phyloP scores from a whole-genome alignment of 805 yeast species.

The Phaffomyces opuntiae region DNA sequence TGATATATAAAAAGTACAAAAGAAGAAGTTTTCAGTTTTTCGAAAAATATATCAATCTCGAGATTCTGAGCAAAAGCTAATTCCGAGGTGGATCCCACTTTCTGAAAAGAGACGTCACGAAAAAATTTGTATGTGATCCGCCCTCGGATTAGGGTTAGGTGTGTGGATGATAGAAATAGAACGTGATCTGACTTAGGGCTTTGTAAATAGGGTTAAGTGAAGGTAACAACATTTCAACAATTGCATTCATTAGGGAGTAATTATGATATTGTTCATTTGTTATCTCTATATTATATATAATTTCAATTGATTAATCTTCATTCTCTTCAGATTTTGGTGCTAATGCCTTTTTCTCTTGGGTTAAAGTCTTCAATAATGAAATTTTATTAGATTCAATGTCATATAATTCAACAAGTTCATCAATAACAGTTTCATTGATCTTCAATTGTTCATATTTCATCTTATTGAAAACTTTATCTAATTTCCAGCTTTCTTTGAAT shows the following conservation, averaged over 20 bases:
- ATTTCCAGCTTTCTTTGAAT: constrained; percentile 24
- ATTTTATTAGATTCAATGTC: constrained; percentile 38
- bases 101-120: not conserved
- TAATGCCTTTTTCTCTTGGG: constrained; percentile 24
- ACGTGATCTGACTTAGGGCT: too few relatives aligned
- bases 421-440: constrained; percentile 39
- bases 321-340: not conserved
- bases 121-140: too few relatives aligned
- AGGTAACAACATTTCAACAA: too few relatives aligned
- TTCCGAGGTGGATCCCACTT: constrained; percentile 3
- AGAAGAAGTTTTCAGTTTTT: constrained; percentile 14
- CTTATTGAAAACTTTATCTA: constrained; percentile 24
- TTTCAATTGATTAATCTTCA: not conserved
- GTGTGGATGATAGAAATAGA: too few relatives aligned
- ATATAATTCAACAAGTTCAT: constrained; percentile 36
- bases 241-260: too few relatives aligned
- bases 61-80: not conserved
- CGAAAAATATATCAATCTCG: constrained; percentile 10
- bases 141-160: too few relatives aligned
- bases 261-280: too few relatives aligned
- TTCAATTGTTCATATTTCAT: constrained; percentile 23
- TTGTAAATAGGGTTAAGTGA: too few relatives aligned
- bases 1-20: constrained; percentile 6
- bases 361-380: constrained; percentile 43
- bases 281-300: too few relatives aligned